Evolutionary conservation across 1,139 yeast species (phyloP), one percentile per base, ranked within the genome.

Genomic region (Kodamaea fungicola): DNA sequence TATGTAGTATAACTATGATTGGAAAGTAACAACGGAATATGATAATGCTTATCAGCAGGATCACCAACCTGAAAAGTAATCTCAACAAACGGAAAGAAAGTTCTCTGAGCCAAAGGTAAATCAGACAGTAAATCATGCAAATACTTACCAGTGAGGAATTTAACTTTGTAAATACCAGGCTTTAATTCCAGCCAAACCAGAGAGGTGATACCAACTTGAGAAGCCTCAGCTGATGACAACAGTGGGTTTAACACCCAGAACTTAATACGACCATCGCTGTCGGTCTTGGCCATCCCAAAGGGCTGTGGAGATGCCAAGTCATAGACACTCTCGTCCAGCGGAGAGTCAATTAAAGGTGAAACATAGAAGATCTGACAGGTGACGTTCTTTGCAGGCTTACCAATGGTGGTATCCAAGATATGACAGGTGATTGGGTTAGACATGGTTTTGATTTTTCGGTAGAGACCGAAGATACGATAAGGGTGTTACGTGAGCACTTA

Each of bases 1-100:
- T 89, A 89, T 0, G 96, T 89, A 10, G 95, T 78, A 62, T 88
- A 89, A 32, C 95, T 83, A 59, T 81, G 85, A 55, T 86, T 86
- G 31, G 95, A 80, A 39, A 89, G 67, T 39, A 89, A 68, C 45
- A 89, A 64, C 0, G 97, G 97, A 39, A 89, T 81, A 56, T 89
- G 97, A 60, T 87, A 89, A 59, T 89, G 96, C 28, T 74, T 64
- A 46, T 82, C 89, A 0, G 90, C 83, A 0, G 84, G 83, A 45
- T 71, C 66, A 8, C 71, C 72, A 6, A 88, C 76, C 31, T 73
- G 74, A 54, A 88, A 88, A 1, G 73, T 68, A 33, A 88, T 84
- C 44, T 88, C 96, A 7, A 87, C 87, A 53, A 74, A 83, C 0
- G 96, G 96, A 66, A 87, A 88, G 57, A 88, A 88, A 0, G 85